Evolutionary conservation across 78 protist genomes (phyloP), one percentile per base, ranked within the genome.

Genomic region (Dictyostelium citrinum): DNA sequence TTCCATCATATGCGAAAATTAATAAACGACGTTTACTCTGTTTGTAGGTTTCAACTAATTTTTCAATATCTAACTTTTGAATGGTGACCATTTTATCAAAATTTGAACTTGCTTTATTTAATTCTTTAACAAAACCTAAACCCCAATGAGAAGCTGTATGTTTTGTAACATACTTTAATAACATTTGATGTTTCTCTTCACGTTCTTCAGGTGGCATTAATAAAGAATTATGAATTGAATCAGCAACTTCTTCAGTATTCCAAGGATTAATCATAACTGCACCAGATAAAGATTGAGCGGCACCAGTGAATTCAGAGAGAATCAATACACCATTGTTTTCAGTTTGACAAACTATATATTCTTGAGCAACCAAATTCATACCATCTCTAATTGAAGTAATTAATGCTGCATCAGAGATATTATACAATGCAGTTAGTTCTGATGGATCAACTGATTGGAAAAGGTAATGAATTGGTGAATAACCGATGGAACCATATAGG

Each of bases 351-450:
- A 90, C 97, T 64, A 97, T 55, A 82, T 84, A 98, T 84, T 98
- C 99, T 58, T 83, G 95, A 17, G 98, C 94, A 7, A 97, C 98
- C 16, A 96, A 35, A 61, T 97, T 97, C 99, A 97, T 97, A 20
- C 99, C 99, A 60, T 98, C 99, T 4, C 99, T 90, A 35, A 97
- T 81, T 37, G 98, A 97, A 8, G 98, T 95, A 37, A 98, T 84
- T 7, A 98, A 29, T 14, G 81, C 61, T 7, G 96, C 95, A 75
- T 97, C 98, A 1, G 97, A 90, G 1, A 95, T 17, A 41, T 67
- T 27, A 51, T 94, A 97, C 9, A 92, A 72, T 7, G 98, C 98
- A 16, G 74, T 43, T 22, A 95, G 46, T 20, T 96, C 94, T 14
- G 14, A 61, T 1, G 83, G 91, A 11, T 45, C 90, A 33, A 96